Evolutionary conservation across 2,329 filamentous ascomycete genomes (phyloP), one percentile per base, ranked within the genome.

Genomic region (Stromatinia cepivora): DNA sequence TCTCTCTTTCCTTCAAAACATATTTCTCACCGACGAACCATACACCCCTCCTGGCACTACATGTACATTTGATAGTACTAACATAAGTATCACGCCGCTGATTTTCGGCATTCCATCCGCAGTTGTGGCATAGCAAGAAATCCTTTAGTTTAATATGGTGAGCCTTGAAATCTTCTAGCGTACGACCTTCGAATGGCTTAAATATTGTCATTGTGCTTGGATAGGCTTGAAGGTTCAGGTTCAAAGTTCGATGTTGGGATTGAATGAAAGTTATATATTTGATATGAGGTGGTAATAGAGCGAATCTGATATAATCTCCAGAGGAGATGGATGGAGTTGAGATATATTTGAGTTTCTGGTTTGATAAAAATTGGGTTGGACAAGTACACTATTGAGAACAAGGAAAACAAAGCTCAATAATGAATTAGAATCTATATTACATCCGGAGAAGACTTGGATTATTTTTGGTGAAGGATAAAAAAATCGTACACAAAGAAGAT

Each of bases 71-170:
- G 57, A 61, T 0, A 10, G 6, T 8, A 45, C 57, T 45, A 22
- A 20, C 0, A 10, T 61, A 61, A 6, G 0, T 6, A 9, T 7
- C 0, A 31, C 9, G 34, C 3, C 2, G 3, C 9, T 61, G 6
- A 1, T 4, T 0, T 9, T 45, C 0, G 13, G 8, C 36, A n/a
- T 0, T 61, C 57, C 57, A 61, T 61, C 39, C 57, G 7, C 57
- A 45, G 17, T 61, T 61, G 34, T 61, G n/a, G n/a, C 57, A 61
- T 28, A 61, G 36, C 25, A 25, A 45, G 15, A 59, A 61, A 2
- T 61, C n/a, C 1, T 6, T 0, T 36, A 10, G 3, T 0, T 20
- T 3, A 9, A 25, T 20, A n/a, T 25, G 11, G 2, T 61, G 57
- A 4, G 57, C 57, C 1, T 61, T 9, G 1, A 3, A 61, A 17